Percentiles rank a stretch among this genome's conserved stretches.
phyloP scores from a whole-genome alignment of 306 rosid genomes.

The Castanea crenata region DNA sequence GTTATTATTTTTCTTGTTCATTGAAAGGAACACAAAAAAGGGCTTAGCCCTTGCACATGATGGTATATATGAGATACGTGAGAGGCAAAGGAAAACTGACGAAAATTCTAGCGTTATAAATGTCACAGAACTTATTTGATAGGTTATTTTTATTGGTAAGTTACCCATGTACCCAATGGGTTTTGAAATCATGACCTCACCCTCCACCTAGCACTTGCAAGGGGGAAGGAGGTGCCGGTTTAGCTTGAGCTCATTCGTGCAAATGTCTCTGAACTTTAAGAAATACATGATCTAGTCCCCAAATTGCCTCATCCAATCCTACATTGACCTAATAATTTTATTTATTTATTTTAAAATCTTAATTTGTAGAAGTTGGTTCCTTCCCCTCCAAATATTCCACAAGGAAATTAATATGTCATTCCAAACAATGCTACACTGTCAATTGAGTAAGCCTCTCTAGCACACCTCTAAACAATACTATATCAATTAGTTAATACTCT shows the following conservation, averaged over 20 bases:
- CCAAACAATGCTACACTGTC: background rate
- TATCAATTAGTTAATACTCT: background rate
- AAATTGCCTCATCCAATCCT: background rate
- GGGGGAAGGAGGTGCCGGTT: too few species aligned
- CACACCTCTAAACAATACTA: background rate
- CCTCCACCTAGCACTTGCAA: too few species aligned
- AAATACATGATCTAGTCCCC: background rate
- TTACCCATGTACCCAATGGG: too few species aligned
- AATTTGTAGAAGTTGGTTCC: background rate
- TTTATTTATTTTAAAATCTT: background rate
- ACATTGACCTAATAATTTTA: background rate
- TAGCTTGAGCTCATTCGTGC: too few species aligned
- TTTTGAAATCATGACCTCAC: too few species aligned
- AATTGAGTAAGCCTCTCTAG: background rate
- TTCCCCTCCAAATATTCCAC: background rate
- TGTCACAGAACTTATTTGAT: background rate
- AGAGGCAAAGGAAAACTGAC: background rate
- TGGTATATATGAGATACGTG: background rate
- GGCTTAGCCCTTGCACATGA: too few species aligned
- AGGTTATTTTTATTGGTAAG: too few species aligned
- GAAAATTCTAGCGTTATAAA: background rate
- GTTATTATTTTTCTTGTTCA: background rate
- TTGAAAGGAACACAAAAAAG: background rate
- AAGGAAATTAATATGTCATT: background rate
- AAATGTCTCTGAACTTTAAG: background rate